Conservation (phyloP, 2,329 filamentous ascomycete species). For the Domatiomyces catenatus region DNA sequence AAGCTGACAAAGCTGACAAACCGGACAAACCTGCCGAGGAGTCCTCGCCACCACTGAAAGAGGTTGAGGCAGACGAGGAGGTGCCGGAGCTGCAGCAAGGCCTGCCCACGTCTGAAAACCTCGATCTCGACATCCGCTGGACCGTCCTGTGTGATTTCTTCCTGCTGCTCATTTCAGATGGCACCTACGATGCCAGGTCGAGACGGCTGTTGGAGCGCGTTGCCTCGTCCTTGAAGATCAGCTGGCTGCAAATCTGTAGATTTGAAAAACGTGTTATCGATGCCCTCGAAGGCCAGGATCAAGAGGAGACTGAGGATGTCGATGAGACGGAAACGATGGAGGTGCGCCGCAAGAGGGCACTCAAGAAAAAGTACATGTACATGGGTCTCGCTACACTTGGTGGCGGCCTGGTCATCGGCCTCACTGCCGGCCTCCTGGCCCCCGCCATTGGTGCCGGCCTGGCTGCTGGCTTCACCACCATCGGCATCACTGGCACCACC, state of each 20-base stretch:
- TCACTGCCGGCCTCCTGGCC: conserved; percentile 81
- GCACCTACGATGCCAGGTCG: conserved; percentile 79
- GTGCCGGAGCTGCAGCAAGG: conserved; percentile 70
- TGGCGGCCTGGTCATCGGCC: conserved; percentile 82
- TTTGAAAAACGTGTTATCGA: conserved; percentile 97
- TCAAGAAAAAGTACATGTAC: conserved; percentile 74
- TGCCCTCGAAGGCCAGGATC: conserved; percentile 92
- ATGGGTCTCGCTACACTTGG: conserved; percentile 96
- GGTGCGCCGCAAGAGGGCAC: conserved; percentile 59
- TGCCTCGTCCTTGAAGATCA: conserved; percentile 61
- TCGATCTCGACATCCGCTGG: conserved; percentile 94
- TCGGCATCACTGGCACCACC: conserved; percentile 77
- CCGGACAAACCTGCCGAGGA: neutral
- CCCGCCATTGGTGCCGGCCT: conserved; percentile 89
- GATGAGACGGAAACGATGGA: conserved; percentile 94
- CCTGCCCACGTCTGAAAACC: conserved; percentile 62
- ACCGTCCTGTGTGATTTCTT: conserved; percentile 94
- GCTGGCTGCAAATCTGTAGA: conserved; percentile 84
- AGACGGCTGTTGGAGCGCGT: conserved; percentile 70
- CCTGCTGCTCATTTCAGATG: conserved; percentile 89
- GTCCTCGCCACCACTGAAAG: conserved; percentile 28
- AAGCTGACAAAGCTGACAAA: neutral
- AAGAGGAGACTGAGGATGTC: conserved; percentile 90
- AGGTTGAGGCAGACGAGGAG: conserved; percentile 49
- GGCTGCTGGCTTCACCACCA: conserved; percentile 86